Evolutionary conservation across 1,139 yeast genomes (phyloP), one percentile per base, ranked within the genome.

Genomic region (Maudiozyma humilis): DNA sequence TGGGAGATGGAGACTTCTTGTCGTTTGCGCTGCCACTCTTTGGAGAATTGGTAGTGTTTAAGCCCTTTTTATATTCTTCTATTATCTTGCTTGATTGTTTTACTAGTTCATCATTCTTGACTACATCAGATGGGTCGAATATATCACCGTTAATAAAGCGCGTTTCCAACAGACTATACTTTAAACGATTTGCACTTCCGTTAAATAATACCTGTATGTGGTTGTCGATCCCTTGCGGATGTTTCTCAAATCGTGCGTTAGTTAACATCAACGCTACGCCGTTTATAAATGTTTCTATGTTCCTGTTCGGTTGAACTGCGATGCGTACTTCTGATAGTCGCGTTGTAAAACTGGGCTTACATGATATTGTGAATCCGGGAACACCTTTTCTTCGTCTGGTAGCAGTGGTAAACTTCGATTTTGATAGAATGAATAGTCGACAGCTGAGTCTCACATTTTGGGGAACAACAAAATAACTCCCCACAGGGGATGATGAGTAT

Each of bases 71-170:
- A 41, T 50, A 53, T 1, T 43, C 32, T 4, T 39, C 33, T 14
- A 57, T 41, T 12, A 46, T 37, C 12, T 33, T 38, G 32, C 50
- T 44, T 2, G 58, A 52, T 19, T 41, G 43, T 30, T 53, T 53
- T 13, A 60, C 40, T 4, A 50, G 51, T 4, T 31, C 34, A 40
- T 57, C 59, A n/a, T 29, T 42, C 31, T 40, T 42, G 2, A 27
- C 38, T 2, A 54, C 35, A 2, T 38, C 36, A 1, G 40, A 40
- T 20, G 47, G 34, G 46, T 57, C 56, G 31, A 55, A 47, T 14
- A 60, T 44, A 5, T 47, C 45, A 35, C 44, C 48, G 5, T 44
- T 47, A 4, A 49, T 30, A 32, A 50, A 47, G 8, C 54, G 51
- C 3, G 50, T 20, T 39, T 54, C 55, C 20, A 42, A 39, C 1